Evolutionary conservation across 1,284 basidiomycete species (phyloP).

Genomic region (Ustilago loliicola): DNA sequence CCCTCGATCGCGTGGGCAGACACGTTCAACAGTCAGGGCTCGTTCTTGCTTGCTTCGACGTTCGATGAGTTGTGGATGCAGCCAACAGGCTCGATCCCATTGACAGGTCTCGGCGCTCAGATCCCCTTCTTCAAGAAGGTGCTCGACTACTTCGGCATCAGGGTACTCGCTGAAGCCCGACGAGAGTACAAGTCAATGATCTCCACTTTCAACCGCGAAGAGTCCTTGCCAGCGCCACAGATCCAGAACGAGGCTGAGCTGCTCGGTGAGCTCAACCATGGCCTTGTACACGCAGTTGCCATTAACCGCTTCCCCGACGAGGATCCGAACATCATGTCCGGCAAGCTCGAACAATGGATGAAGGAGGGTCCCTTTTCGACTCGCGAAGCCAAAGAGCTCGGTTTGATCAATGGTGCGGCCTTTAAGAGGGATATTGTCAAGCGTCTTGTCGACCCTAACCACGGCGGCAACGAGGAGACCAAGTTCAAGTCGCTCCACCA

Average conservation of each 20-base stretch:
- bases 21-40: conserved; percentile 71
- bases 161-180: conserved; percentile 71
- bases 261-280: conserved; percentile 65
- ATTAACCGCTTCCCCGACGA: conserved; percentile 58
- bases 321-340: conserved; percentile 53
- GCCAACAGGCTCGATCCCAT: conserved; percentile 71
- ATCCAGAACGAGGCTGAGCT: conserved; percentile 63
- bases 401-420: conserved; percentile 69
- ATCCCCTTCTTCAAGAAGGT: conserved; percentile 67
- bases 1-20: conserved; percentile 72
- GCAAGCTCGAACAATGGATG: conserved; percentile 64
- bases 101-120: conserved; percentile 68
- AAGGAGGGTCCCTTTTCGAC: conserved; percentile 70
- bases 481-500: conserved; percentile 60
- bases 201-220: conserved; percentile 57
- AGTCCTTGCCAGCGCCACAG: conserved; percentile 57
- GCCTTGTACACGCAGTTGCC: conserved; percentile 58
- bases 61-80: conserved; percentile 73
- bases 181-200: conserved; percentile 71
- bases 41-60: conserved; percentile 69
- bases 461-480: conserved; percentile 54
- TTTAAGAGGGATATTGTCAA: conserved; percentile 70
- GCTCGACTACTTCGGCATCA: conserved; percentile 72
- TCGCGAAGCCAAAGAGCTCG: conserved; percentile 67
- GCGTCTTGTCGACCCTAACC: conserved; percentile 47